These are phyloP conservation scores for Serendipita sp. DNA, from an alignment of 1,284 basidiomycete species.

Conservation along the genomic window DNA sequence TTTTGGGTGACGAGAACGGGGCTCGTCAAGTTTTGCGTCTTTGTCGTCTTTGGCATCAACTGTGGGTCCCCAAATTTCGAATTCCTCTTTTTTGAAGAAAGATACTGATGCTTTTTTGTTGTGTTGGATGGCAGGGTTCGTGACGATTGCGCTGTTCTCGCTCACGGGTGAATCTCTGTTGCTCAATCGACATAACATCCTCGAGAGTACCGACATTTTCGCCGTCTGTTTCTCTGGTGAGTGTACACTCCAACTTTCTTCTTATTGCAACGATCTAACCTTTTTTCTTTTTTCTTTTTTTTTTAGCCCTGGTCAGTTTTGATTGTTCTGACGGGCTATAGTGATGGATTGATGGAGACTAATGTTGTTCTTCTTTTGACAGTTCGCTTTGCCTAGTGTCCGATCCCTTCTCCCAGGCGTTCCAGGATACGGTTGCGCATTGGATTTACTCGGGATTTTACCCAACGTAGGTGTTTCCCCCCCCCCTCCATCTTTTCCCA, in stretches of 20 bases:
- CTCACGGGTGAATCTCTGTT: no score
- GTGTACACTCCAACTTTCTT: not conserved
- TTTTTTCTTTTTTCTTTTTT: no score
- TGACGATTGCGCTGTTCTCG: no score
- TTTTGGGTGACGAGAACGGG: not conserved
- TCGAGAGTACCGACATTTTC: no score
- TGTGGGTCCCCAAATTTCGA: not conserved
- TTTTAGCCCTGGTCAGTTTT: no score
- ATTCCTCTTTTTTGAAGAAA: not conserved
- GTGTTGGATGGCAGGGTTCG: not conserved
- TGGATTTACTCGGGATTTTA: not conserved
- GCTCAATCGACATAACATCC: no score
- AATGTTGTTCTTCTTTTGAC: not conserved
- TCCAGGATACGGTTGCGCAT: not conserved
- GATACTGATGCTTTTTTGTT: not conserved
- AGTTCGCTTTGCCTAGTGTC: slow-evolving; percentile 1
- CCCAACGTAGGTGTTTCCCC: not conserved
- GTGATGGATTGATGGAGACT: no score
- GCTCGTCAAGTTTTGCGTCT: no score
- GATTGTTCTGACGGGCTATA: no score
- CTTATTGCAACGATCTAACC: no score
- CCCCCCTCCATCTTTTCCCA: no score
- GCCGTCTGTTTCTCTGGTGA: not conserved
- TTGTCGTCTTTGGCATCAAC: not conserved
- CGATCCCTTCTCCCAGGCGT: not conserved